phyloP scores from a whole-genome alignment of 257 asterid species.

The Haberlea rhodopensis region DNA sequence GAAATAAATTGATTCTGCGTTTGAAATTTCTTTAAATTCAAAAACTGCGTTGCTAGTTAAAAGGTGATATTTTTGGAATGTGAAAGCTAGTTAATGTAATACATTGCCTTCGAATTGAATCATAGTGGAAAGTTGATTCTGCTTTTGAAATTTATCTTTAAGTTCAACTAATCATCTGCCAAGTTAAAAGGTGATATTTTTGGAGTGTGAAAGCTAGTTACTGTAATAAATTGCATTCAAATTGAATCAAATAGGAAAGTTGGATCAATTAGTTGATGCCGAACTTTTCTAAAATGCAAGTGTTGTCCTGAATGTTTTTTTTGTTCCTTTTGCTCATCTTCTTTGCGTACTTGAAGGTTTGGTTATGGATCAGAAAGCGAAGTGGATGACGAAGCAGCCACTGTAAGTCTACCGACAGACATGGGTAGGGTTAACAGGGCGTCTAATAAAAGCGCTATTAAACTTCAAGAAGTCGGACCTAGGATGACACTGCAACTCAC shows the following conservation, averaged over 20 bases:
- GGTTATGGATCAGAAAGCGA: slow-evolving; percentile 98
- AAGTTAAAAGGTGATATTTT: background rate
- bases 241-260: background rate
- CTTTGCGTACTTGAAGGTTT: slow-evolving; percentile 47
- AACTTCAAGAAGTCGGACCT: slow-evolving; percentile 92
- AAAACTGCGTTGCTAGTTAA: too few species aligned
- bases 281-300: background rate
- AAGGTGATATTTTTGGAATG: background rate
- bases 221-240: too few species aligned
- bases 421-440: slow-evolving; percentile 80
- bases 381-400: slow-evolving; percentile 87
- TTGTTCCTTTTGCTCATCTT: background rate
- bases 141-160: background rate
- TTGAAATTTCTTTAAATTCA: too few species aligned
- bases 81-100: background rate
- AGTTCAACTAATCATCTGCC: background rate
- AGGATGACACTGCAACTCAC: slow-evolving; percentile 80
- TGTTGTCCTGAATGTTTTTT: slow-evolving; percentile 8
- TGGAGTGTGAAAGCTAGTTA: background rate
- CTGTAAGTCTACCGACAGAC: slow-evolving; percentile 66
- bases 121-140: too few species aligned
- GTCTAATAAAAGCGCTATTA: slow-evolving; percentile 79
- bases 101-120: background rate
- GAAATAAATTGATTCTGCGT: too few species aligned
- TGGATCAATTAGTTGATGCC: background rate